Evolutionary conservation across 1,284 basidiomycete genomes (phyloP), one percentile per base, ranked within the genome.

Genomic region (Ustilago trichophora): DNA sequence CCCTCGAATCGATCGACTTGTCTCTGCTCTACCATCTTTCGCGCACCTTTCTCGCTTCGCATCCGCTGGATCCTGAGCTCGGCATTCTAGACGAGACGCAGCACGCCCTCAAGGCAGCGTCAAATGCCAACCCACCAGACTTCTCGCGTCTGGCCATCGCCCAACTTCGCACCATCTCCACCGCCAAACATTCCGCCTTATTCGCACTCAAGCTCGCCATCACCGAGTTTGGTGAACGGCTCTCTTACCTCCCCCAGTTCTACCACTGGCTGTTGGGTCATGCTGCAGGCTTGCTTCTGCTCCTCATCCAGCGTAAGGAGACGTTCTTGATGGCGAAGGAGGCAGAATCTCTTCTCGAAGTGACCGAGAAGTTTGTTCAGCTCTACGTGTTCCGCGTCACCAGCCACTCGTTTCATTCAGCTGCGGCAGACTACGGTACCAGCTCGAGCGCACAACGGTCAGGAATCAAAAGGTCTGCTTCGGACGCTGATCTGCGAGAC

Each of bases 211-310:
- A 64, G 27, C 63, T 75, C 8, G 69, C 62, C 4, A 60, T 52
- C 6, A 35, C 43, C n/a, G 72, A 72, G 18, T 75, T 73, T 32
- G 64, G 64, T n/a, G 75, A 77, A 16, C 69, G 57, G 25, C 56
- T 77, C 6, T 60, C 55, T 13, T 67, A 70, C 29, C 47, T 77
- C 21, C 75, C 75, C 5, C 69, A 64, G 18, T 66, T 70, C 51
- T 76, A 77, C 40, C 76, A 77, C 48, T 76, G 64, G 49, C 51
- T 77, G 18, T 31, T 77, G 11, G 63, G 59, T n/a, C 73, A 77
- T 37, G 60, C 72, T 2, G 73, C 71, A 6, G 69, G 75, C n/a
- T 45, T 77, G 29, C 53, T 73, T 1, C 42, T 77, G 25, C 50
- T 57, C 5, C 44, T 77, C 16, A 35, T 75, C 9, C 64, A 69